Evolutionary conservation across 139 green algal species (phyloP).

Genomic region (Nannochloris sp.): DNA sequence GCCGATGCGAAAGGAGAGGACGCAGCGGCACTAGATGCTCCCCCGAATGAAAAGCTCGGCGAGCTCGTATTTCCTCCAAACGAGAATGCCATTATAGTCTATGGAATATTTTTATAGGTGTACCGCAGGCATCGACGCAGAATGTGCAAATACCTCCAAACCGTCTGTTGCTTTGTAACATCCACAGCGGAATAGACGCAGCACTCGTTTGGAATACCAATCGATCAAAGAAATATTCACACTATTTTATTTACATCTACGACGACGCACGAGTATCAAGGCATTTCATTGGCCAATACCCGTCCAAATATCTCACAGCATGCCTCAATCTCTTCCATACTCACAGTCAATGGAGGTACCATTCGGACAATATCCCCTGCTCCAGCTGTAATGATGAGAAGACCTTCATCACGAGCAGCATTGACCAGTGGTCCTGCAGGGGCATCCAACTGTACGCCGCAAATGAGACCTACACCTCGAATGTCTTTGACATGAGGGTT

Average conservation of each 20-base stretch:
- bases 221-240: not conserved
- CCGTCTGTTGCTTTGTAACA: too few species aligned
- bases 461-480: conserved; percentile 42
- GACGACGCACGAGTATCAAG: not conserved
- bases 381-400: conserved; percentile 92
- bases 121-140: too few species aligned
- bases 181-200: too few species aligned
- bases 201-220: not conserved
- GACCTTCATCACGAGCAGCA: conserved; percentile 54
- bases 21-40: not conserved
- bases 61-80: not conserved
- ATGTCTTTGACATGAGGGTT: conserved; percentile 63
- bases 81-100: not conserved
- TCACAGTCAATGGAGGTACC: conserved; percentile 87
- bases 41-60: conserved; percentile 20
- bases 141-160: too few species aligned
- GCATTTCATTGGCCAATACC: not conserved
- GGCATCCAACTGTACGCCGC: conserved; percentile 86
- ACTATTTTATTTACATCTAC: not conserved
- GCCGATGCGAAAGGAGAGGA: not conserved
- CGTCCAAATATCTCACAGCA: conserved; percentile 13
- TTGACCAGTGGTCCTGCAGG: conserved; percentile 64
- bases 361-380: conserved; percentile 88
- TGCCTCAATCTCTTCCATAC: conserved; percentile 76
- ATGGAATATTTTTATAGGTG: not conserved